Evolutionary conservation across 192 early-diverging fungal species (phyloP).

Genomic region (Lobosporangium transversale): DNA sequence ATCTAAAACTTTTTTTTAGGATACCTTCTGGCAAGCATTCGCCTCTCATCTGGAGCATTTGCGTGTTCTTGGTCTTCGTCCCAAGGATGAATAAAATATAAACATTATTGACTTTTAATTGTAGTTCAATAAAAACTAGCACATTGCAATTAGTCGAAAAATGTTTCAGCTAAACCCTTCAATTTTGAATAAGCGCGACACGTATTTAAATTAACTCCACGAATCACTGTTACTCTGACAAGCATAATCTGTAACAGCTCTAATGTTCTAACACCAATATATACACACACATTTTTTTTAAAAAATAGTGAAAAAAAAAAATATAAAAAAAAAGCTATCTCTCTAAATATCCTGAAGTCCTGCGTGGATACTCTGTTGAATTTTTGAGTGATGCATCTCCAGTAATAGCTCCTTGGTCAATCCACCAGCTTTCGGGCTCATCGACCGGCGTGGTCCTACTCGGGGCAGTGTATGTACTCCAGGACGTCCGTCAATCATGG

Average conservation of each 20-base stretch:
- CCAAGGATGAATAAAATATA: constrained; percentile 42
- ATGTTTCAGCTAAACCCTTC: too few species aligned
- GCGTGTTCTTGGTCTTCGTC: constrained; percentile 52
- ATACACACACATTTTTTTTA: too few species aligned
- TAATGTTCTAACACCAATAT: too few species aligned
- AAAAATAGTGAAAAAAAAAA: neutral
- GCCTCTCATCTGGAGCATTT: constrained; percentile 57
- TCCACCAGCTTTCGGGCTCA: constrained; percentile 40
- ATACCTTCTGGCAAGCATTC: constrained; percentile 62
- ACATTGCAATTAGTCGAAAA: too few species aligned
- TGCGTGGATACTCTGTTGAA: constrained; percentile 39
- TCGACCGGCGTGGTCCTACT: constrained; percentile 22
- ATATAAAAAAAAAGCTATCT: neutral
- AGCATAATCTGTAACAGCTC: too few species aligned
- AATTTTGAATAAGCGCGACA: too few species aligned
- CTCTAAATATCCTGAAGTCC: constrained; percentile 15
- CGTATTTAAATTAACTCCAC: too few species aligned
- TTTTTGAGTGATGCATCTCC: constrained; percentile 44
- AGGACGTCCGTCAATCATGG: constrained; percentile 13
- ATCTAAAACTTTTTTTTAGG: constrained; percentile 12
- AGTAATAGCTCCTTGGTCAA: constrained; percentile 34
- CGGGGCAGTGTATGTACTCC: constrained; percentile 21
- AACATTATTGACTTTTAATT: too few species aligned
- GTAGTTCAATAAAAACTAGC: too few species aligned
- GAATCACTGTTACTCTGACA: too few species aligned